A percentile compares a stretch with the other conserved stretches of the same genome.
Evolutionary conservation across 2,329 filamentous ascomycete genomes (phyloP).

Genomic region (Kalmusia sp.): DNA sequence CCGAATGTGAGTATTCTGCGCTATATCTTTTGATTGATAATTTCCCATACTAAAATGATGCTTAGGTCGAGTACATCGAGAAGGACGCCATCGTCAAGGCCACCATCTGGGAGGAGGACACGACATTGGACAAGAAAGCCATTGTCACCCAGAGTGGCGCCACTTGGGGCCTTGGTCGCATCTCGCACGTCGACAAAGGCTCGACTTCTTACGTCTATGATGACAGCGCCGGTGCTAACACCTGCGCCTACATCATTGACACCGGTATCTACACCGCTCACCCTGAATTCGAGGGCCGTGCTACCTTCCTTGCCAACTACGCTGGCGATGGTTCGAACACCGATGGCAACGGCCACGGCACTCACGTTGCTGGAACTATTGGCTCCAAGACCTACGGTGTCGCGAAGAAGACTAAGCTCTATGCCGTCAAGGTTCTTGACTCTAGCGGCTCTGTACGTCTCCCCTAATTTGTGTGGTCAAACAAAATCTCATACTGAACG

Average conservation of each 20-base stretch:
- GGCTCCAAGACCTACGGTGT: constrained; percentile 43
- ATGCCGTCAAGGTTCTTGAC: constrained; percentile 50
- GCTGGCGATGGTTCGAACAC: constrained; percentile 43
- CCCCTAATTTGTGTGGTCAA: constrained; percentile 8
- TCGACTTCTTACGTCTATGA: constrained; percentile 49
- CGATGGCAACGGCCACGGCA: constrained; percentile 50
- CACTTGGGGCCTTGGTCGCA: constrained; percentile 51
- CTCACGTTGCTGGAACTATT: constrained; percentile 32
- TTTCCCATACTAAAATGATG: constrained; percentile 7
- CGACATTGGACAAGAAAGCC: constrained; percentile 35
- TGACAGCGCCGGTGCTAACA: constrained; percentile 43
- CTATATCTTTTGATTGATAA: background rate
- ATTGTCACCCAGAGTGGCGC: constrained; percentile 48
- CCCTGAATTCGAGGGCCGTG: constrained; percentile 49
- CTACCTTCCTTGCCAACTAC: constrained; percentile 47
- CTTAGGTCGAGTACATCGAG: constrained; percentile 49
- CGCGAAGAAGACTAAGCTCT: constrained; percentile 48
- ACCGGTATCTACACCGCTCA: constrained; percentile 68
- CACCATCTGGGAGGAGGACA: constrained; percentile 20
- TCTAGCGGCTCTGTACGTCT: constrained; percentile 40
- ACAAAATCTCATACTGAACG: constrained; percentile 11
- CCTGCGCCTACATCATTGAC: constrained; percentile 69
- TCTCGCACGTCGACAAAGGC: constrained; percentile 44
- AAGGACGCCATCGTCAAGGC: constrained; percentile 47
- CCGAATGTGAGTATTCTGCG: constrained; percentile 36